Conservation (phyloP, 2,329 filamentous ascomycete species). For the Colletotrichum coccodes region DNA sequence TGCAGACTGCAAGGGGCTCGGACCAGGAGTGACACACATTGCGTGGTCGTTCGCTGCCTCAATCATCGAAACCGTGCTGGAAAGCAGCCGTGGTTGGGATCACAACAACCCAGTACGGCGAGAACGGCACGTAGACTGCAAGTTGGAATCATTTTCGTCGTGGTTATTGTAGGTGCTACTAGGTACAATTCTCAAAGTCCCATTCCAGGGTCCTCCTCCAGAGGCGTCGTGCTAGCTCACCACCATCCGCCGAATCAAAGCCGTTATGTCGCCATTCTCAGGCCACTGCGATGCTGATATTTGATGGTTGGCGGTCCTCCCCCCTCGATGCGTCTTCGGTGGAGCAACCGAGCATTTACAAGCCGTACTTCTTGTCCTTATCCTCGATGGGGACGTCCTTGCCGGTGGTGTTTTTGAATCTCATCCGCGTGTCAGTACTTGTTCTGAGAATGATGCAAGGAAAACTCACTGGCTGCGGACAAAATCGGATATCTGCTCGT, state of each 20-base stretch:
- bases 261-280: conserved; percentile 5
- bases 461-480: conserved; percentile 78
- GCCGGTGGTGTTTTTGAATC: conserved; percentile 74
- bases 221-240: background rate
- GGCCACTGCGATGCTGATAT: background rate
- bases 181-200: conserved; percentile 1
- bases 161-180: background rate
- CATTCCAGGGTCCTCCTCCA: conserved; percentile 5
- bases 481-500: conserved; percentile 80
- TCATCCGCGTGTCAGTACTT: no score
- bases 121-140: background rate
- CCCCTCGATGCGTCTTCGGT: background rate
- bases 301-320: background rate
- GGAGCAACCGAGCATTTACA: background rate
- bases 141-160: conserved; percentile 1
- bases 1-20: no score
- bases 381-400: conserved; percentile 76
- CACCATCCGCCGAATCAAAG: background rate
- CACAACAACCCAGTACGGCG: background rate
- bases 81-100: background rate
- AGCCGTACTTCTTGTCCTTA: conserved; percentile 46
- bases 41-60: background rate
- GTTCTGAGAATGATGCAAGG: no score
- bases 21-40: no score
- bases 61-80: background rate